phyloP scores from a whole-genome alignment of 306 rosid genomes.

The Sindora glabra region DNA sequence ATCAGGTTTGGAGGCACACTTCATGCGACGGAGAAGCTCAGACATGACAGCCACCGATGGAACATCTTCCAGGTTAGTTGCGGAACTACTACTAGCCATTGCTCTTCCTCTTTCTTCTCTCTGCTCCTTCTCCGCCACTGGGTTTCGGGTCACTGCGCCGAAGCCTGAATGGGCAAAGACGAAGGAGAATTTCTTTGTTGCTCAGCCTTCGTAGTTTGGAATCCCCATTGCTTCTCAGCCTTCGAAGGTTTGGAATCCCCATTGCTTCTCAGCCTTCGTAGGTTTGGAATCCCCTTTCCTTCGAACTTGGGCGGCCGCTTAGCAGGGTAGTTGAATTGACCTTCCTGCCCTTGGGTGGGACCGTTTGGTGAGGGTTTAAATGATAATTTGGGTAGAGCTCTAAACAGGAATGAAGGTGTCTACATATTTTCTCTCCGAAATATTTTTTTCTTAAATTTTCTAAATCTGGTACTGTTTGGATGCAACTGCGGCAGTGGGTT shows the following conservation, averaged over 20 bases:
- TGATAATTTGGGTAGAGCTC: no score
- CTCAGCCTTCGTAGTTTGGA: no score
- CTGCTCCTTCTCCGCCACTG: neutral
- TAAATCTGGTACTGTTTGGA: neutral
- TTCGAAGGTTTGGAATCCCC: no score
- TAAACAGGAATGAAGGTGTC: no score
- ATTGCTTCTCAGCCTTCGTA: no score
- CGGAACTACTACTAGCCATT: constrained; percentile 39
- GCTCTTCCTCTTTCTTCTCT: neutral
- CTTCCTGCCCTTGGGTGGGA: neutral
- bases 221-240: no score
- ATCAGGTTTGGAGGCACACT: constrained; percentile 80
- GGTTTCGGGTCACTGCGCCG: constrained; percentile 17
- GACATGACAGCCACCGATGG: constrained; percentile 81
- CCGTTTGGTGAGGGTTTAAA: no score
- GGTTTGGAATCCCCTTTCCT: constrained; percentile 39
- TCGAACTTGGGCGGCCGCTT: constrained; percentile 28
- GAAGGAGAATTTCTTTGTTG: neutral
- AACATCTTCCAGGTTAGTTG: constrained; percentile 66
- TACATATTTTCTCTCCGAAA: no score
- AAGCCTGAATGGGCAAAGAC: neutral
- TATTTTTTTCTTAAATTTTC: no score
- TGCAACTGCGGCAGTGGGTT: neutral
- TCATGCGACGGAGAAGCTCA: constrained; percentile 86
- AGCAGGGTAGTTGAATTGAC: neutral